Evolutionary conservation across 139 green algal species (phyloP), one percentile per base, ranked within the genome.

Genomic region (Zygnema cylindricum): DNA sequence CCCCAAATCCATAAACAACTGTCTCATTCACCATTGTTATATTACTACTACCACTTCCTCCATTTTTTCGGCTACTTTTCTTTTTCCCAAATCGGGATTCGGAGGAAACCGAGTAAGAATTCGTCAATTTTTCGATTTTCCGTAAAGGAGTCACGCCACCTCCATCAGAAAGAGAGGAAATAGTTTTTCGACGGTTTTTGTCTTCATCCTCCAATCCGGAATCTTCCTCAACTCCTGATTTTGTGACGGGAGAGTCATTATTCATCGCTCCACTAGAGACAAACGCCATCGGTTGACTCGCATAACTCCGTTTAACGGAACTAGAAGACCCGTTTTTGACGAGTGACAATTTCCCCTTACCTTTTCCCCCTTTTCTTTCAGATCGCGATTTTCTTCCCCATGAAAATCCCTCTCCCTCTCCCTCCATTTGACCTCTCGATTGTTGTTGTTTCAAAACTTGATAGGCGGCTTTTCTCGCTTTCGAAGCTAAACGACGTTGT

Each of bases 1-100:
- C 85, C 32, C 93, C 95, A 89, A 92, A 97, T 0, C 49, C 49
- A 16, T 63, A 63, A 7, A 63, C 7, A 7, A 63, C 49, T 63
- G 49, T 63, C 49, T 63, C 7, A 16, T 16, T 63, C 7, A 16
- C 49, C 7, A 16, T 25, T 7, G 49, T 16, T 63, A 16, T n/a
- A n/a, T n/a, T n/a, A n/a, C n/a, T n/a, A 16, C 49, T 16, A 63
- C 16, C 49, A 63, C 49, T 16, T 63, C 49, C 16, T 16, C 49
- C 49, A 63, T 63, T 63, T 63, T 16, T 7, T 63, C 49, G 7
- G 7, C 49, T 16, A 7, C 16, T 63, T 16, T 63, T 7, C 49
- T 63, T 63, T 16, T 63, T 63, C 49, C 49, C 49, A 63, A 63
- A 63, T 7, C 16, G 7, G 49, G 49, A n/a, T n/a, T n/a, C n/a